A percentile compares a stretch with the other conserved stretches of the same genome.
Evolutionary conservation across 345 rosid genomes (phyloP).

Genomic region (Sonneratia caseolaris): DNA sequence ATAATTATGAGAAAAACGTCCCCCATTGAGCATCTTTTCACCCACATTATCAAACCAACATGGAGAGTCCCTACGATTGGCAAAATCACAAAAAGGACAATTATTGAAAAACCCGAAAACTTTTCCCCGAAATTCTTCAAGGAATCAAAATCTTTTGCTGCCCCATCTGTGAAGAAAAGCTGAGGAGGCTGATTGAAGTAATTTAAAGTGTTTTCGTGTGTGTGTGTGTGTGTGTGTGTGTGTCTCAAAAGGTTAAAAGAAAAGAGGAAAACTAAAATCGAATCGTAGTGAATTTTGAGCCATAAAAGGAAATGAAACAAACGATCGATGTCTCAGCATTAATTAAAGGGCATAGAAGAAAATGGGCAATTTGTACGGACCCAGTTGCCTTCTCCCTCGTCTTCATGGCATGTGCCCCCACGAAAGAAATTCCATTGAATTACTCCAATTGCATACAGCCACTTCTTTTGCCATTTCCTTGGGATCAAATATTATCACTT

Average conservation of each 20-base stretch:
- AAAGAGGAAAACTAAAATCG: too few relatives aligned
- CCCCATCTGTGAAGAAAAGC: slow-evolving; percentile 4
- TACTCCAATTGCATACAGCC: slow-evolving; percentile 23
- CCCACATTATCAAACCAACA: too few relatives aligned
- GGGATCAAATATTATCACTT: neutral
- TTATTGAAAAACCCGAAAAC: too few relatives aligned
- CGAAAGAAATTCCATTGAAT: slow-evolving; percentile 32
- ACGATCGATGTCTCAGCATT: slow-evolving; percentile 4
- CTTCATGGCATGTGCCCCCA: slow-evolving; percentile 39
- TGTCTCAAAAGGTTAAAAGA: too few relatives aligned
- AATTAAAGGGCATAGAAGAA: slow-evolving; percentile 2
- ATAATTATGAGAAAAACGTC: too few relatives aligned
- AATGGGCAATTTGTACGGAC: slow-evolving; percentile 7
- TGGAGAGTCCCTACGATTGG: neutral
- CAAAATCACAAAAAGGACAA: neutral
- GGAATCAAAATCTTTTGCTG: neutral
- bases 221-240: too few relatives aligned
- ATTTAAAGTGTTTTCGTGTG: too few relatives aligned
- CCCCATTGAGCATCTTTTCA: too few relatives aligned
- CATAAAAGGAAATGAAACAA: slow-evolving; percentile 7
- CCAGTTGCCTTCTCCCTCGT: slow-evolving; percentile 42
- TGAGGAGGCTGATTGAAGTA: too few relatives aligned
- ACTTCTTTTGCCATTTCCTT: neutral
- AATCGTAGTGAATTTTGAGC: neutral
- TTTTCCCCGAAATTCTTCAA: too few relatives aligned